These are phyloP conservation scores for Herpetomonas samuelpessoai DNA, from an alignment of 208 protist genomes.

Conservation along the genomic window DNA sequence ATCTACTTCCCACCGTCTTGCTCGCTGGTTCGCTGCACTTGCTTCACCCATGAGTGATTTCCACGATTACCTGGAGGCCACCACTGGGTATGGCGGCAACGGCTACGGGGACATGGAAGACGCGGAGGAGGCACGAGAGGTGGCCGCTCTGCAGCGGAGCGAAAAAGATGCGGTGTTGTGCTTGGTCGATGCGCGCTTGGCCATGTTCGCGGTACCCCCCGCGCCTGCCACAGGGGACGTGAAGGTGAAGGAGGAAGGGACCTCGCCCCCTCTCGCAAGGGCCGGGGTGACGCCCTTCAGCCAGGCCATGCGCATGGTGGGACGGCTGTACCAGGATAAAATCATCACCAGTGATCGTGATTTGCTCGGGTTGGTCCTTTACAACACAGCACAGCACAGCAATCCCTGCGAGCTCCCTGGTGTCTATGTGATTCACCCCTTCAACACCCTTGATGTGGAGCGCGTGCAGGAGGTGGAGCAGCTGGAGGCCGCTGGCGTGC, in stretches of 20 bases:
- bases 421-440: slow-evolving; percentile 58
- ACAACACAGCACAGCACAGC: slow-evolving; percentile 41
- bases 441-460: slow-evolving; percentile 22
- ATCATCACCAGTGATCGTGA: slow-evolving; percentile 48
- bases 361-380: slow-evolving; percentile 70
- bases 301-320: slow-evolving; percentile 41
- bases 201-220: slow-evolving; percentile 38
- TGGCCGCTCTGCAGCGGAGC: slow-evolving; percentile 11
- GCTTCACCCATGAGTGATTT: slow-evolving; percentile 33
- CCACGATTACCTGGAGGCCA: slow-evolving; percentile 47
- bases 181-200: slow-evolving; percentile 61
- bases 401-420: slow-evolving; percentile 48
- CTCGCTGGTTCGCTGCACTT: too few relatives aligned
- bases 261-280: background rate
- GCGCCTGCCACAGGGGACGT: background rate
- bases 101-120: slow-evolving; percentile 15
- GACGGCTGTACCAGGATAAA: slow-evolving; percentile 61
- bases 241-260: slow-evolving; percentile 10
- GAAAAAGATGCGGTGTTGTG: slow-evolving; percentile 71
- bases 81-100: slow-evolving; percentile 14
- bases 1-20: too few relatives aligned
- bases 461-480: slow-evolving; percentile 55
- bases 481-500: slow-evolving; percentile 38
- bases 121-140: slow-evolving; percentile 16
- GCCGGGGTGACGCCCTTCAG: slow-evolving; percentile 31